Base-by-base conservation (phyloP, 1,139 yeast genomes). In the Nematodospora anomalae region DNA sequence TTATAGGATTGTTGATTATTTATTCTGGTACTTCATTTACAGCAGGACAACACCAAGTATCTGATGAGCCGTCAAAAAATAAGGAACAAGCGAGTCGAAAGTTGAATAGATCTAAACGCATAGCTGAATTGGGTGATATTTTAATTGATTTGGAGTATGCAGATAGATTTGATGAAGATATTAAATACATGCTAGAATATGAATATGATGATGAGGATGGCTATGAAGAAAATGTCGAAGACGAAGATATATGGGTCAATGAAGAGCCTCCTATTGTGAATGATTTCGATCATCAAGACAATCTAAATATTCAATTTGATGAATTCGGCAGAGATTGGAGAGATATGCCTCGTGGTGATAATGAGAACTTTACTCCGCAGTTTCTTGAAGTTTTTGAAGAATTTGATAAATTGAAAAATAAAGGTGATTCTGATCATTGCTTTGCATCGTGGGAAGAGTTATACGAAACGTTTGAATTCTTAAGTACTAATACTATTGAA, bases 111-210 rank as follows among this genome's bases (percentile, higher is more conserved):
- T 39, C 51, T 9, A 51, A 48, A n/a, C 53, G 55, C 9, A 45
- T 57, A 9, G 49, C 60, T 10, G 80, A 75, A 40, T 67, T 79
- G 9, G 76, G 79, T 1, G 80, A 76, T 36, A 59, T 80, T 9
- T 53, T 80, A 38, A 64, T 73, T 13, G 80, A 78, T 49, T 57
- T 80, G 39, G 83, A 77, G 40, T 78, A 80, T 27, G 80, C 78
- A 39, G 92, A 84, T 54, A 62, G 78, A 36, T 80, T 76, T 45
- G 94, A 84, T 52, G 89, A 82, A 46, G 92, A 84, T 55, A 74
- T 83, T 14, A 65, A 74, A 39, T 84, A 83, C 51, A 79, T 84
- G 60, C 83, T 83, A 55, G 88, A 81, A 37, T 70, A 71, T 49
- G 87, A 80, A 46, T 70, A 62, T 16, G 40, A 67, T 8, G 61